A percentile compares a stretch with the other conserved stretches of the same genome.
phyloP scores from a whole-genome alignment of 169 alveolate species.

The Cryptosporidium baileyi region DNA sequence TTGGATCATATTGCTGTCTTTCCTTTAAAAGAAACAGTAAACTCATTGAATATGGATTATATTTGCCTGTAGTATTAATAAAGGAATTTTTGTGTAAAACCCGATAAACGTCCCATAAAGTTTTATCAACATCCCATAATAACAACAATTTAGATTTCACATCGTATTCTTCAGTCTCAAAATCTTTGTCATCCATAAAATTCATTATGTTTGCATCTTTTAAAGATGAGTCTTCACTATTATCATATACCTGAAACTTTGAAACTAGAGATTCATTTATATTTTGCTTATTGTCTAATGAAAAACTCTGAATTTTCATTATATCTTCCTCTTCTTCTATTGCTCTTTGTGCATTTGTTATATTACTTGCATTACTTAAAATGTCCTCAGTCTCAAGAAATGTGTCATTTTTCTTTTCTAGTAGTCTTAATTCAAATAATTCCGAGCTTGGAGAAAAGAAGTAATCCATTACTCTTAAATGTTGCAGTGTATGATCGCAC shows the following conservation, averaged over 20 bases:
- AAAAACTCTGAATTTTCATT: constrained; percentile 10
- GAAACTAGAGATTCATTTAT: background rate
- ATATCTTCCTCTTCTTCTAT: constrained; percentile 37
- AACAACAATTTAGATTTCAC: constrained; percentile 26
- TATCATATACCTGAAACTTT: background rate
- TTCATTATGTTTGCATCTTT: constrained; percentile 1
- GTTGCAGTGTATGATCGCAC: constrained; percentile 19
- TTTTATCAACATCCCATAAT: constrained; percentile 58
- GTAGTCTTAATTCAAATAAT: constrained; percentile 12
- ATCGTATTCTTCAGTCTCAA: constrained; percentile 2
- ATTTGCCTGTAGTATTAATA: constrained; percentile 14
- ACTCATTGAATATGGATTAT: constrained; percentile 48
- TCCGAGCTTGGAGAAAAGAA: constrained; percentile 50
- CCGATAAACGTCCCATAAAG: constrained; percentile 5
- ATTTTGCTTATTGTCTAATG: background rate
- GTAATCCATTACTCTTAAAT: constrained; percentile 15
- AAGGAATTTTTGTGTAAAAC: constrained; percentile 1
- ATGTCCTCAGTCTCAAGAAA: background rate
- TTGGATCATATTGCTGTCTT: constrained; percentile 36
- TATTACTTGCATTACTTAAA: background rate
- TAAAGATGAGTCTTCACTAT: background rate
- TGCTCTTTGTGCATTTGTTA: background rate
- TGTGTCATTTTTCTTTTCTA: no score
- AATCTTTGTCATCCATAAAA: constrained; percentile 37
- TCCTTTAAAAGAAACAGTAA: constrained; percentile 25